phyloP scores from a whole-genome alignment of 148 eudicot genomes.

The Camellia japonica region DNA sequence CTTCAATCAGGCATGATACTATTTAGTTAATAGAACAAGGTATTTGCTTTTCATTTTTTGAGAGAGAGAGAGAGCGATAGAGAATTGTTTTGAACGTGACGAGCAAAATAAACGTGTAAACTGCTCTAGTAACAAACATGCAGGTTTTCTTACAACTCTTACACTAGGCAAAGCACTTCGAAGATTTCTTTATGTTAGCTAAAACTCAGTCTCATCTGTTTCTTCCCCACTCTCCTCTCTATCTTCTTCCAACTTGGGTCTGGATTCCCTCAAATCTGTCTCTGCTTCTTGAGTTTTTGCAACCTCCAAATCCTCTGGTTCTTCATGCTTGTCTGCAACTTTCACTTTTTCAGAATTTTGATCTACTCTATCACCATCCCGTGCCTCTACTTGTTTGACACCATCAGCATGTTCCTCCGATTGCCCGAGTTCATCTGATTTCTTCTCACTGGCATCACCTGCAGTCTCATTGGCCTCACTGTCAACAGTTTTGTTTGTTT shows the following conservation, averaged over 20 bases:
- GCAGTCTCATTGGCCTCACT: constrained; percentile 1
- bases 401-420: background rate
- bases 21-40: background rate
- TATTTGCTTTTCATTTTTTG: background rate
- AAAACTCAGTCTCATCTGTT: constrained; percentile 17
- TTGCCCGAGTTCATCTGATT: constrained; percentile 2
- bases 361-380: constrained; percentile 7
- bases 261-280: constrained; percentile 14
- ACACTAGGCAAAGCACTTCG: background rate
- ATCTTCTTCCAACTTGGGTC: constrained; percentile 15
- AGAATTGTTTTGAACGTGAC: background rate
- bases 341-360: background rate
- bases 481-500: background rate
- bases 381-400: constrained; percentile 5
- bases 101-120: background rate
- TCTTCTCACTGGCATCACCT: background rate
- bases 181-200: constrained; percentile 5
- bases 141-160: background rate
- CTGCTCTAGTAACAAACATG: background rate
- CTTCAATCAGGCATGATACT: background rate
- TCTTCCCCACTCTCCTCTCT: constrained; percentile 10
- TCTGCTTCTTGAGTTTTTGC: constrained; percentile 7
- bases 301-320: background rate
- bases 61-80: background rate
- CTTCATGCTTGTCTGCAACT: constrained; percentile 14